Percentiles rank a stretch among this genome's conserved stretches.
Conservation (phyloP, 2,329 filamentous ascomycete species). For the Ilyonectria mors-panacis region DNA sequence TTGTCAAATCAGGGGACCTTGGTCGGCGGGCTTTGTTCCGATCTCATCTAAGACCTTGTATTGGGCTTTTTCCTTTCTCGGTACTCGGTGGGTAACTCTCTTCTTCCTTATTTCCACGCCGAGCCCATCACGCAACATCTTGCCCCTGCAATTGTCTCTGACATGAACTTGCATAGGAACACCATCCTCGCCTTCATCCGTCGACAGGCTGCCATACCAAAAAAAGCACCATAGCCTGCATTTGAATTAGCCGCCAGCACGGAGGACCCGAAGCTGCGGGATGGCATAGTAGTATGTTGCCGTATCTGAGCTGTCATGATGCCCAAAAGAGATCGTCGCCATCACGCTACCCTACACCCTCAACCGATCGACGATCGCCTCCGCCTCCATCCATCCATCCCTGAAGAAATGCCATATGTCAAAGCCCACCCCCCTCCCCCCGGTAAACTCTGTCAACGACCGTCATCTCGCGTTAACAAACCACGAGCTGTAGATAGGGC, state of each 20-base stretch:
- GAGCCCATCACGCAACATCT: neutral
- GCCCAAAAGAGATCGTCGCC: neutral
- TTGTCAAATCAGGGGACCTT: neutral
- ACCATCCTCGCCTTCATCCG: neutral
- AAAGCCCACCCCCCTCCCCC: slow-evolving; percentile 1
- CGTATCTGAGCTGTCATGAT: slow-evolving; percentile 8
- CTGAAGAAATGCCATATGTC: neutral
- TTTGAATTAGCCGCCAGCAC: slow-evolving; percentile 1
- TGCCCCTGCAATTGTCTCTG: neutral
- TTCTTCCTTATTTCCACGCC: neutral
- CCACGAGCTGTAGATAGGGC: neutral
- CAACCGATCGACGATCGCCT: neutral
- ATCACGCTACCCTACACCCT: slow-evolving; percentile 16
- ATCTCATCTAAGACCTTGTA: slow-evolving; percentile 11
- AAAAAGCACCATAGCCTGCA: slow-evolving; percentile 3
- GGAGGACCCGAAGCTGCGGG: slow-evolving; percentile 22
- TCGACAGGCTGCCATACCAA: neutral
- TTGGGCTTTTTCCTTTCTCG: neutral
- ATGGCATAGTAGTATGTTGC: slow-evolving; percentile 11
- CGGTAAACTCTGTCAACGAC: neutral
- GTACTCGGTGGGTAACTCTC: neutral
- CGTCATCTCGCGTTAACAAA: slow-evolving; percentile 13
- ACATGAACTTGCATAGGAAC: neutral
- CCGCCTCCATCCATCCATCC: slow-evolving; percentile 2
- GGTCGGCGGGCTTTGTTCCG: neutral